A percentile compares a stretch with the other conserved stretches of the same genome.
Conservation (phyloP, 1,139 yeast genomes). For the Yamadazyma spencermartinsiae region DNA sequence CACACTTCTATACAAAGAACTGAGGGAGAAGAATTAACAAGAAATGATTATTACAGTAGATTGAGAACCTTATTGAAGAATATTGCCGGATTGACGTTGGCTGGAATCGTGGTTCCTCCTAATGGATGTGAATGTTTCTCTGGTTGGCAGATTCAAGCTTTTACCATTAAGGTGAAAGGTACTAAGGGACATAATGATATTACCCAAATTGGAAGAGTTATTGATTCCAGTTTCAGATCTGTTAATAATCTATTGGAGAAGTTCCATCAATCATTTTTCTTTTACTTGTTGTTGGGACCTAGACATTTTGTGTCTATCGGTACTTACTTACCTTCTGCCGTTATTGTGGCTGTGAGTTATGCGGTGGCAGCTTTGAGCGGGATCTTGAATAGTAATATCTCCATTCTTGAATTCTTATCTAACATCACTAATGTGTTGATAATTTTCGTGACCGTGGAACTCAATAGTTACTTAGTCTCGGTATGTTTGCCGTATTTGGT, state of each 20-base stretch:
- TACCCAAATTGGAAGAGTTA: conserved; percentile 87
- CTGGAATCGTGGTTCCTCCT: conserved; percentile 60
- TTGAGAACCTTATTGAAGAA: conserved; percentile 64
- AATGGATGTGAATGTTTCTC: conserved; percentile 89
- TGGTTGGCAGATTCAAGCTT: conserved; percentile 94
- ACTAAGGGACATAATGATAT: conserved; percentile 65
- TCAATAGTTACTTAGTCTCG: conserved; percentile 29
- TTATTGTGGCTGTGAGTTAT: conserved; percentile 67
- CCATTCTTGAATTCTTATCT: conserved; percentile 22
- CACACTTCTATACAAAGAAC: conserved; percentile 67
- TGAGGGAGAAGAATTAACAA: conserved; percentile 43
- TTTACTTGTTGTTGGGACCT: conserved; percentile 81
- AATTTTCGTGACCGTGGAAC: conserved; percentile 36
- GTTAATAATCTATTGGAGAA: conserved; percentile 92
- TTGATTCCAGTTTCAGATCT: conserved; percentile 85
- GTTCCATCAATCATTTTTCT: conserved; percentile 96
- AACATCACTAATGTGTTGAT: conserved; percentile 28
- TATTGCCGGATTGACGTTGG: conserved; percentile 61
- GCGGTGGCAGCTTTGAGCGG: conserved; percentile 69
- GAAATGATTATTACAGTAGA: conserved; percentile 53
- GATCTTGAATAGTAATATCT: conserved; percentile 46
- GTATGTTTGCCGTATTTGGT: conserved; percentile 29
- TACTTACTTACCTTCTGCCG: conserved; percentile 87
- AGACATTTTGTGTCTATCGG: conserved; percentile 87
- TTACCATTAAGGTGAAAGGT: conserved; percentile 73